Evolutionary conservation across 176 grass and related monocot species (phyloP).

Genomic region (Musa schizocarpa): DNA sequence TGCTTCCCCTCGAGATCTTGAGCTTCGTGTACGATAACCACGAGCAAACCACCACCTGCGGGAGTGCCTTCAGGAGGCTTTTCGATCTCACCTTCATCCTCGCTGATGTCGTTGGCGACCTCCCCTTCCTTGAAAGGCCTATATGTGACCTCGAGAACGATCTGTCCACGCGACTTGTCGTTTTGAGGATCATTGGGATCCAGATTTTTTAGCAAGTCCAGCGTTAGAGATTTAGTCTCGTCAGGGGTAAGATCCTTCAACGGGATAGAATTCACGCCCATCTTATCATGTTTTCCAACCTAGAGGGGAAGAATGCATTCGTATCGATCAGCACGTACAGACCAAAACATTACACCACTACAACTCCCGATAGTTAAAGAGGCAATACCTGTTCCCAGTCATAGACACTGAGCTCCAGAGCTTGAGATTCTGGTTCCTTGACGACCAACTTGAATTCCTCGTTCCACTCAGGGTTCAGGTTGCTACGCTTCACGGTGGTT

Average conservation of each 20-base stretch:
- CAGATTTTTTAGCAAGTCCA: conserved; percentile 69
- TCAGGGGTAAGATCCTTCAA: conserved; percentile 58
- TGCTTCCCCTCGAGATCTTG: conserved; percentile 81
- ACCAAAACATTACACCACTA: background rate
- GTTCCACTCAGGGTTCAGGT: conserved; percentile 84
- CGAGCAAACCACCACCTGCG: conserved; percentile 65
- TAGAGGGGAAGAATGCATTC: conserved; percentile 10
- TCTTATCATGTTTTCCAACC: conserved; percentile 74
- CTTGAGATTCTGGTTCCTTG: conserved; percentile 64
- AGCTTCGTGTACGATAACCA: conserved; percentile 64
- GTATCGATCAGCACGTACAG: background rate
- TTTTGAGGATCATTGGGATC: conserved; percentile 56
- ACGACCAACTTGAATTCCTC: conserved; percentile 74
- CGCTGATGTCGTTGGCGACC: conserved; percentile 38
- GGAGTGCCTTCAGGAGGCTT: conserved; percentile 72
- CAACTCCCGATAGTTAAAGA: background rate
- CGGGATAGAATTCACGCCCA: conserved; percentile 57
- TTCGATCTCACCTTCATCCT: conserved; percentile 41
- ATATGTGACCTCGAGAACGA: conserved; percentile 53
- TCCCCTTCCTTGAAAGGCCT: conserved; percentile 66
- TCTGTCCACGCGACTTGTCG: conserved; percentile 58
- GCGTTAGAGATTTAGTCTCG: conserved; percentile 56
- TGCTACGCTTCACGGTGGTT: conserved; percentile 50
- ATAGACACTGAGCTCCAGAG: conserved; percentile 50
- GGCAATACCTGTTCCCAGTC: conserved; percentile 77